A percentile compares a stretch with the other conserved stretches of the same genome.
Conservation (phyloP, 148 eudicot genomes). For the Diospyros lotus region DNA sequence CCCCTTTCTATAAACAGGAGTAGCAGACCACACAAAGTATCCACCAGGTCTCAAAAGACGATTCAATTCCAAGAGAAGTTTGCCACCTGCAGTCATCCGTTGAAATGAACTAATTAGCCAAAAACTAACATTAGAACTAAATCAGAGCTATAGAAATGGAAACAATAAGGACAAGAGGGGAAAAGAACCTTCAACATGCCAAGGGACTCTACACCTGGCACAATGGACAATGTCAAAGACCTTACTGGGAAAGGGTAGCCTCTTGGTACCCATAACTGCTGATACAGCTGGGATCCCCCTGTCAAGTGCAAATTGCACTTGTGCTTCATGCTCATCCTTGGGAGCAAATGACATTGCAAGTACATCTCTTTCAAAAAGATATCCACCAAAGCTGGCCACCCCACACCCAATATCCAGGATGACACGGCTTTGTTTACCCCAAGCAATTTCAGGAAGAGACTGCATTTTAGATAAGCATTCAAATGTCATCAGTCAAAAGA, state of each 20-base stretch:
- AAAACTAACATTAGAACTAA: background rate
- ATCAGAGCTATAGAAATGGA: background rate
- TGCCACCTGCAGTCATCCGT: conserved; percentile 48
- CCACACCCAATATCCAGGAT: conserved; percentile 79
- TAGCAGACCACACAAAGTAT: conserved; percentile 79
- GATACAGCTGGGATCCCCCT: conserved; percentile 74
- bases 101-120: background rate
- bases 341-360: conserved; percentile 76
- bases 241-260: conserved; percentile 58
- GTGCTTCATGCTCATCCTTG: conserved; percentile 83
- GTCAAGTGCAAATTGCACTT: conserved; percentile 78
- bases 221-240: conserved; percentile 72
- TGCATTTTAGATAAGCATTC: conserved; percentile 16
- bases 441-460: conserved; percentile 54
- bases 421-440: conserved; percentile 61
- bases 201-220: conserved; percentile 78
- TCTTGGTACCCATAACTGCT: conserved; percentile 73
- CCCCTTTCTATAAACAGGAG: conserved; percentile 62
- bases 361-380: conserved; percentile 65
- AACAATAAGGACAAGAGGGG: background rate
- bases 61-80: conserved; percentile 67
- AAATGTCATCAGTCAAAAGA: background rate
- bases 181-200: conserved; percentile 69
- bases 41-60: conserved; percentile 79
- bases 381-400: conserved; percentile 85